These are phyloP conservation scores for Hevea brasiliensis DNA, from an alignment of 345 rosid genomes.

Conservation along the genomic window DNA sequence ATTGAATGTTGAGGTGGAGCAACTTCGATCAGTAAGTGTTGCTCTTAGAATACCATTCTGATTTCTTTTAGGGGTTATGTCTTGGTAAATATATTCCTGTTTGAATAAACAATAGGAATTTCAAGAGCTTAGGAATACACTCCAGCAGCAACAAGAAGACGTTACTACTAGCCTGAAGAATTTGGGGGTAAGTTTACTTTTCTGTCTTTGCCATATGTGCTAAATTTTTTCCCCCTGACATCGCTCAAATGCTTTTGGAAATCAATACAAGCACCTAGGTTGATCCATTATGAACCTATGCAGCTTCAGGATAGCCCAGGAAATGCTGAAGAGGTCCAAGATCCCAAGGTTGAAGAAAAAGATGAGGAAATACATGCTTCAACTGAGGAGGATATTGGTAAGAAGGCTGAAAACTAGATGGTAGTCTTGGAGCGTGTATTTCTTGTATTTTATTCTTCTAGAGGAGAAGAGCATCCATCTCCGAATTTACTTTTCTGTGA, in stretches of 20 bases:
- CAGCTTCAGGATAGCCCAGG: constrained; percentile 59
- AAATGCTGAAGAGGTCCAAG: constrained; percentile 40
- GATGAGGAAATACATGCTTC: constrained; percentile 33
- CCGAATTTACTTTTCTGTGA: not conserved
- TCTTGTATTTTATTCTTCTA: not conserved
- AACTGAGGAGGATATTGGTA: constrained; percentile 21
- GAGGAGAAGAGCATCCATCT: not conserved
- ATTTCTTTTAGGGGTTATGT: not conserved
- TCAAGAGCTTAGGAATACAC: constrained; percentile 65
- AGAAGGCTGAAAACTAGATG: constrained; percentile 36
- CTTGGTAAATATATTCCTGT: not conserved
- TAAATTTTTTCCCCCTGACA: not conserved
- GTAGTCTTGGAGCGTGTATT: not conserved
- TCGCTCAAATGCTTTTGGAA: not conserved
- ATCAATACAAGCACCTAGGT: not conserved
- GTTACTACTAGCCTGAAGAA: constrained; percentile 59
- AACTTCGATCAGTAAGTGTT: constrained; percentile 57
- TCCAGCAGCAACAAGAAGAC: constrained; percentile 85
- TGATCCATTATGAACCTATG: constrained; percentile 13
- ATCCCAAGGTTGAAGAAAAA: constrained; percentile 27
- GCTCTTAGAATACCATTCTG: not conserved
- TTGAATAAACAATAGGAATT: constrained; percentile 49
- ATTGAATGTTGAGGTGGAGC: constrained; percentile 74
- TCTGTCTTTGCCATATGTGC: not conserved
- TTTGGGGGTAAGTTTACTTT: constrained; percentile 54